Evolutionary conservation across 352 stramenopile genomes (phyloP).

Genomic region (Pythium rishiriense): DNA sequence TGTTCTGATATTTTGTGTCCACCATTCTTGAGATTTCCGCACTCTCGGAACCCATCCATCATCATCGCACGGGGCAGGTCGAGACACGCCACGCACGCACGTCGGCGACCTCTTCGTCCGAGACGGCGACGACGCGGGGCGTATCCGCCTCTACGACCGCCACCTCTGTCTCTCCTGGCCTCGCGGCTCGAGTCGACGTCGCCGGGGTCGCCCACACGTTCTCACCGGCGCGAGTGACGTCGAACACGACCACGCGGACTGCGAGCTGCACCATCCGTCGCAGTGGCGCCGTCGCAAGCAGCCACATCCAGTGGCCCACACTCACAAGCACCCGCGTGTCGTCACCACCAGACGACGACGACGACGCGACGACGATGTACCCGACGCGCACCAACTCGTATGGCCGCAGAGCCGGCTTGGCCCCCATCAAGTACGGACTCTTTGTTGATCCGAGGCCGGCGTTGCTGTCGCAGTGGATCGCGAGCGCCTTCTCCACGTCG

Average conservation of each 20-base stretch:
- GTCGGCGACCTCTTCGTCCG: background rate
- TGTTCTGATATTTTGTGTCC: too few relatives aligned
- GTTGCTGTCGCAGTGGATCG: background rate
- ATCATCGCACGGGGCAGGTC: too few relatives aligned
- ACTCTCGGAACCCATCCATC: too few relatives aligned
- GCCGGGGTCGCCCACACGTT: too few relatives aligned
- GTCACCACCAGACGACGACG: too few relatives aligned
- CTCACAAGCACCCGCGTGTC: background rate
- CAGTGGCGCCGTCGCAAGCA: background rate
- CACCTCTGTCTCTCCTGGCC: too few relatives aligned
- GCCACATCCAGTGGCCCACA: constrained; percentile 1
- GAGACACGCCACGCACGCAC: background rate
- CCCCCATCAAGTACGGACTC: too few relatives aligned
- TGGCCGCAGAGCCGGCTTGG: background rate
- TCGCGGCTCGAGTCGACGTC: too few relatives aligned
- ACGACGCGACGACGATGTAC: constrained; percentile 1
- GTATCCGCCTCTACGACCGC: too few relatives aligned
- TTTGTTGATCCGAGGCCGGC: background rate
- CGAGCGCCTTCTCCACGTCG: constrained; percentile 1
- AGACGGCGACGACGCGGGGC: background rate
- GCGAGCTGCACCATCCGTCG: background rate
- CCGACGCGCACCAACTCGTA: background rate
- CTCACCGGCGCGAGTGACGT: too few relatives aligned
- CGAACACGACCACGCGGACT: constrained; percentile 1
- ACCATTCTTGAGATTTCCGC: too few relatives aligned